Percentiles rank a stretch among this genome's conserved stretches.
Conservation (phyloP, 352 stramenopile genomes). For the Globisporangium iwayamae region DNA sequence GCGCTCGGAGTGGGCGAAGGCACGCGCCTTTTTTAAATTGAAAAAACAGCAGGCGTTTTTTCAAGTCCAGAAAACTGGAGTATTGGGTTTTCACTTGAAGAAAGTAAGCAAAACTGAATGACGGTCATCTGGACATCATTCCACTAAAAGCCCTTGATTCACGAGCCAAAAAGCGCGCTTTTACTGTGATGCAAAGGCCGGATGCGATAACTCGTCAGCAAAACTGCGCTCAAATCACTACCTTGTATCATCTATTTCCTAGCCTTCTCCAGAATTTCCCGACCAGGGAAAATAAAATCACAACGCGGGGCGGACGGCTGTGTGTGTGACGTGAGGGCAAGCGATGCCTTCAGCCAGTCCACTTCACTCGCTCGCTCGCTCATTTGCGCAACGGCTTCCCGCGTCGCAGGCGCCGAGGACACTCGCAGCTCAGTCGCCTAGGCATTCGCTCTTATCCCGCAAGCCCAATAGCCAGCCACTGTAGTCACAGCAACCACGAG, state of each 20-base stretch:
- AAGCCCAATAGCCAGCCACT: background rate
- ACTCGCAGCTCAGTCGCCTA: background rate
- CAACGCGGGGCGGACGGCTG: background rate
- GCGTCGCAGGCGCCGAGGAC: background rate
- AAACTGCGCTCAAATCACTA: background rate
- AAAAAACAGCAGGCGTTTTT: background rate
- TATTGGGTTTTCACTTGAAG: background rate
- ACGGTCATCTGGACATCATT: background rate
- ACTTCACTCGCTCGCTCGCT: background rate
- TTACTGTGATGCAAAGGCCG: too few species aligned
- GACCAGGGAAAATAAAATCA: background rate
- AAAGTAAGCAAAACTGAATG: background rate
- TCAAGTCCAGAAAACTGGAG: background rate
- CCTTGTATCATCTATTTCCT: background rate
- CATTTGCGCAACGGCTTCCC: conserved; percentile 2
- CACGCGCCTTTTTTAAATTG: background rate
- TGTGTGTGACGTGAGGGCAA: too few species aligned
- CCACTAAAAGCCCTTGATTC: background rate
- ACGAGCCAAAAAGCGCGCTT: background rate
- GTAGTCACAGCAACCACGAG: background rate
- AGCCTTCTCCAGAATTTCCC: background rate
- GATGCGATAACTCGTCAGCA: background rate
- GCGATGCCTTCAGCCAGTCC: background rate
- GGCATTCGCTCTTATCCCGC: conserved; percentile 3
- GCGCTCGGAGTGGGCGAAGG: background rate